A percentile compares a stretch with the other conserved stretches of the same genome.
Conservation (phyloP, 2,329 filamentous ascomycete species). For the Cladosporium phlei region DNA sequence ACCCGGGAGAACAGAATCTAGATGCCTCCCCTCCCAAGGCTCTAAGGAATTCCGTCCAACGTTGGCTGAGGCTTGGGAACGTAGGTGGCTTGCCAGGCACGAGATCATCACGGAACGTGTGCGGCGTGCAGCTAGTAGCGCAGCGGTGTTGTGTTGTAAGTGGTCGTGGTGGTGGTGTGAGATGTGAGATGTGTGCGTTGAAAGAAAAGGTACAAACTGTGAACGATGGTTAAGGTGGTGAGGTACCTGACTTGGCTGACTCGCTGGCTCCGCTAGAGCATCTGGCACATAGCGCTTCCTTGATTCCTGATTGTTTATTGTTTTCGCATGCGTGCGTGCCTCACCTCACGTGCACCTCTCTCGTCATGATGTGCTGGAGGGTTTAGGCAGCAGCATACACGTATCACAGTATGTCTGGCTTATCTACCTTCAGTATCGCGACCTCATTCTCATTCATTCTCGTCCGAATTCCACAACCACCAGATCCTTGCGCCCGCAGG, state of each 20-base stretch:
- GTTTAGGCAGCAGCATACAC: not conserved
- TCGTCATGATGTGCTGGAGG: not conserved
- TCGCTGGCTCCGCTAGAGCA: too few relatives aligned
- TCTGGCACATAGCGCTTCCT: too few relatives aligned
- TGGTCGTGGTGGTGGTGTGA: not conserved
- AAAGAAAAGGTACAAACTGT: too few relatives aligned
- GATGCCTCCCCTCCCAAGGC: conserved; percentile 1
- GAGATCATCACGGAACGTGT: conserved; percentile 2
- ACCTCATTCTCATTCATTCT: too few relatives aligned
- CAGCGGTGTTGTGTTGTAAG: not conserved
- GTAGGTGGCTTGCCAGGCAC: conserved; percentile 17
- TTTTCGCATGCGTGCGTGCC: too few relatives aligned
- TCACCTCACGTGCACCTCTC: too few relatives aligned
- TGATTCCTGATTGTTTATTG: too few relatives aligned
- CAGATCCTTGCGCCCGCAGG: not conserved
- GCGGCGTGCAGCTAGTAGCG: not conserved
- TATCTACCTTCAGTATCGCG: not conserved
- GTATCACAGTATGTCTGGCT: not conserved
- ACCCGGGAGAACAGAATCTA: not conserved
- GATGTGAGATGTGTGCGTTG: too few relatives aligned
- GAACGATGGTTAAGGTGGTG: too few relatives aligned
- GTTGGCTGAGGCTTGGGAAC: conserved; percentile 10
- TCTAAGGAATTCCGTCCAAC: too few relatives aligned
- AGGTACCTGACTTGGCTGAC: too few relatives aligned
- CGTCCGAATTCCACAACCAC: too few relatives aligned